A percentile compares a stretch with the other conserved stretches of the same genome.
phyloP scores from a whole-genome alignment of 164 flowering plant species.

The Macadamia integrifolia region DNA sequence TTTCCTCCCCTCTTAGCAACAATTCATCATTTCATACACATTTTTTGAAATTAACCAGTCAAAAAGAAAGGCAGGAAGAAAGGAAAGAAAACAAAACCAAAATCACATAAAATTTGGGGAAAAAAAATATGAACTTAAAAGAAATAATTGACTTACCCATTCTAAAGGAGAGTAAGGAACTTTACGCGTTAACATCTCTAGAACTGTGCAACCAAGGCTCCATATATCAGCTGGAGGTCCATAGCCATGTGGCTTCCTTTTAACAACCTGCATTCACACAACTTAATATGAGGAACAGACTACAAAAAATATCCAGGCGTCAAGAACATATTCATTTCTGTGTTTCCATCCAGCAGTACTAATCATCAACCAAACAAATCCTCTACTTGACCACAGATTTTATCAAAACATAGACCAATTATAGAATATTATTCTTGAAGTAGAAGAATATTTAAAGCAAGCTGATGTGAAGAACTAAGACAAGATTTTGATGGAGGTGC shows the following conservation, averaged over 20 bases:
- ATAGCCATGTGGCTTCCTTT: slow-evolving; percentile 56
- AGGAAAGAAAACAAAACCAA: not conserved
- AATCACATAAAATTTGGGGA: not conserved
- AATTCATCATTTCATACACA: not conserved
- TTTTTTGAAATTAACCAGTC: not conserved
- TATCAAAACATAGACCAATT: too few species aligned
- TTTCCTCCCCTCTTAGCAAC: too few species aligned
- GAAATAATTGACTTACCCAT: slow-evolving; percentile 42
- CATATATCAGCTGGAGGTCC: slow-evolving; percentile 95
- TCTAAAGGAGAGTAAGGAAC: slow-evolving; percentile 72
- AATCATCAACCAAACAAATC: too few species aligned
- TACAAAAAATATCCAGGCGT: not conserved
- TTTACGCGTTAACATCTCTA: slow-evolving; percentile 82
- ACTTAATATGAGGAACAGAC: not conserved
- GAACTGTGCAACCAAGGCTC: slow-evolving; percentile 98
- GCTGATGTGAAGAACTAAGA: too few species aligned
- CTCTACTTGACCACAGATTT: too few species aligned
- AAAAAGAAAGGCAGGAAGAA: not conserved
- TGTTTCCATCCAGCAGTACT: not conserved
- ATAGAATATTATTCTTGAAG: too few species aligned
- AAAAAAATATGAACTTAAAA: not conserved
- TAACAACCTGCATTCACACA: slow-evolving; percentile 59
- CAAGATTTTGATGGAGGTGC: too few species aligned
- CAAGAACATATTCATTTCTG: not conserved
- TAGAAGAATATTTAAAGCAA: too few species aligned